Percentiles rank a stretch among this genome's conserved stretches.
phyloP scores from a whole-genome alignment of 2,329 filamentous ascomycete species.

The Ascochyta fabae region DNA sequence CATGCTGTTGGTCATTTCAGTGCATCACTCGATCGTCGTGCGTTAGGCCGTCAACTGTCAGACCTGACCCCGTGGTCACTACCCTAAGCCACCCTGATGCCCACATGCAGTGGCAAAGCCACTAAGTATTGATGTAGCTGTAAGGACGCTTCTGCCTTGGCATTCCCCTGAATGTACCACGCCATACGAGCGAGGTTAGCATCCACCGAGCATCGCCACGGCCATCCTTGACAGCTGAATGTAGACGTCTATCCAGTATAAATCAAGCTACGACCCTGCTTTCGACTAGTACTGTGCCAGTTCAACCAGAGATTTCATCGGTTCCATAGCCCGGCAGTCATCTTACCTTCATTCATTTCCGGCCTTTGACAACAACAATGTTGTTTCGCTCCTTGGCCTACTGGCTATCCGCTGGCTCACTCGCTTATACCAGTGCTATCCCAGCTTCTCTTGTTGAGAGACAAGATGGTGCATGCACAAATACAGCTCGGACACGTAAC shows the following conservation, averaged over 20 bases:
- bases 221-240: background rate
- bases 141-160: slow-evolving; percentile 1
- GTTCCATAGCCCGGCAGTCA: background rate
- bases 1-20: background rate
- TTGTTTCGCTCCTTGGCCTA: slow-evolving; percentile 30
- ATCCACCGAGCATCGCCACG: slow-evolving; percentile 1
- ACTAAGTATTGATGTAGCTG: slow-evolving; percentile 4
- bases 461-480: slow-evolving; percentile 49
- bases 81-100: background rate
- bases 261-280: slow-evolving; percentile 14
- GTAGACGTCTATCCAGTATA: slow-evolving; percentile 5
- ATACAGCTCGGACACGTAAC: slow-evolving; percentile 48
- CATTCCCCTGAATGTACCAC: slow-evolving; percentile 3
- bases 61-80: background rate
- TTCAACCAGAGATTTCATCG: slow-evolving; percentile 6
- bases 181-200: background rate
- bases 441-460: slow-evolving; percentile 34
- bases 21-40: slow-evolving; percentile 14
- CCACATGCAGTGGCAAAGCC: slow-evolving; percentile 5
- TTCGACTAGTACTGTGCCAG: slow-evolving; percentile 16
- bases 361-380: slow-evolving; percentile 26
- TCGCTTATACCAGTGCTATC: slow-evolving; percentile 33
- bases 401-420: slow-evolving; percentile 36
- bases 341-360: background rate
- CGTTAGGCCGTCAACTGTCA: slow-evolving; percentile 16